Evolutionary conservation across 148 eudicot species (phyloP), one percentile per base, ranked within the genome.

Genomic region (Gaultheria prostrata): DNA sequence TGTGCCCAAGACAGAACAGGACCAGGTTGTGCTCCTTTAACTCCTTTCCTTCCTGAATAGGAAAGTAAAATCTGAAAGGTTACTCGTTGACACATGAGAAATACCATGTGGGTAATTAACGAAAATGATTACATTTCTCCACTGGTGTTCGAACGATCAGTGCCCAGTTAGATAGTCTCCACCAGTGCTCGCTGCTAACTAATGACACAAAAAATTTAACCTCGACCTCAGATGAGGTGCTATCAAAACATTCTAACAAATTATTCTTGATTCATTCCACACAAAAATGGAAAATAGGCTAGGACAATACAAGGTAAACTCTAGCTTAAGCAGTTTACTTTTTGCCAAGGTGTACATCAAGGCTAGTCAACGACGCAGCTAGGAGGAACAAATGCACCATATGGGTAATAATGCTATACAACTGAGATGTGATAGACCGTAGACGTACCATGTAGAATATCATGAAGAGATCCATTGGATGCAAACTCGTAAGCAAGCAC

Each of bases 1-100:
- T 92, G 97, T 39, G 93, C 79, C 98, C 98, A 93, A 28, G 97
- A 84, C 54, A 95, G 86, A 83, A 91, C 93, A 57, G 95, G 95
- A 76, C 96, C 97, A 18, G 93, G 95, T 51, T 92, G 91, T 84
- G 95, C 95, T 70, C 95, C 94, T 80, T 91, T 91, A 35, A 93
- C 95, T 80, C 97, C 94, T 84, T 93, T 95, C 81, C 92, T 79
- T 83, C 97, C 97, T 93, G 86, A 28, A 80, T 15, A 2, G 35
- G n/a, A 71, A 71, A 35, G 76, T 71, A 71, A 32, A 71, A 71
- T 4, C n/a, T 33, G 24, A 71, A 71, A 71, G 11, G 46, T 71
- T 35, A 71, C 76, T 71, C 76, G 18, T 70, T 32, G 48, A 18
- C 8, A 71, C 35, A 35, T 1, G 3, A 71, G 18, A 30, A 70